A percentile compares a stretch with the other conserved stretches of the same genome.
These are phyloP conservation scores for Lachnellula cervina DNA, from an alignment of 2,329 filamentous ascomycete species.

Conservation along the genomic window DNA sequence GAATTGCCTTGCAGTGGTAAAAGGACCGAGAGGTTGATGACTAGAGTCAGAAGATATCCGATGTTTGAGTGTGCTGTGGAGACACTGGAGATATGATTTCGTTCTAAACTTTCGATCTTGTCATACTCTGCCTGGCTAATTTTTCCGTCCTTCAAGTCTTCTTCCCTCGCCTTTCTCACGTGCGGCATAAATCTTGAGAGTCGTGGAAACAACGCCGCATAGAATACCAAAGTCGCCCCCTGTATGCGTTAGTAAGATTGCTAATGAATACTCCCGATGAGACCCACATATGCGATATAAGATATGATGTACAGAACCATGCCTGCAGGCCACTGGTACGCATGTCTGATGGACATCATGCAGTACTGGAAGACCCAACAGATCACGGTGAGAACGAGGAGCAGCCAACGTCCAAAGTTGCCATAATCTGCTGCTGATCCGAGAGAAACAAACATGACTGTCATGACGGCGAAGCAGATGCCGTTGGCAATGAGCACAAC, in stretches of 20 bases:
- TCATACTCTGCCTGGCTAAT: constrained; percentile 37
- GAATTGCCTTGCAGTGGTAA: constrained; percentile 34
- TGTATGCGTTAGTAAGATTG: constrained; percentile 4
- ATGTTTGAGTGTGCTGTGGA: constrained; percentile 41
- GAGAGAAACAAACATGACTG: constrained; percentile 37
- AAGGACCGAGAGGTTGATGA: constrained; percentile 37
- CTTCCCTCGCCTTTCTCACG: constrained; percentile 37
- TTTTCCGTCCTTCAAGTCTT: constrained; percentile 36
- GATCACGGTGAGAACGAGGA: constrained; percentile 36
- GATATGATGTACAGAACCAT: constrained; percentile 38
- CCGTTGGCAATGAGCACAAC: constrained; percentile 39
- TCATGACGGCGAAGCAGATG: constrained; percentile 39
- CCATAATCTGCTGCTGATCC: constrained; percentile 40
- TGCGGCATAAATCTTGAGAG: constrained; percentile 38
- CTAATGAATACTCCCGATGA: background rate
- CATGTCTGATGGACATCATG: constrained; percentile 35
- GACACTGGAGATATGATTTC: constrained; percentile 39
- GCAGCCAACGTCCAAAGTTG: constrained; percentile 37
- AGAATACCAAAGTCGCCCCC: constrained; percentile 38
- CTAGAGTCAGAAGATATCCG: constrained; percentile 36
- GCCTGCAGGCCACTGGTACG: constrained; percentile 36
- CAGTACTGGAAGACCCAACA: constrained; percentile 39
- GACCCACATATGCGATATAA: constrained; percentile 34
- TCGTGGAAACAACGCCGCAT: constrained; percentile 37
- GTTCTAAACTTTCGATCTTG: constrained; percentile 37